phyloP scores from a whole-genome alignment of 2,329 filamentous ascomycete species.

The Aspergillus piperis region DNA sequence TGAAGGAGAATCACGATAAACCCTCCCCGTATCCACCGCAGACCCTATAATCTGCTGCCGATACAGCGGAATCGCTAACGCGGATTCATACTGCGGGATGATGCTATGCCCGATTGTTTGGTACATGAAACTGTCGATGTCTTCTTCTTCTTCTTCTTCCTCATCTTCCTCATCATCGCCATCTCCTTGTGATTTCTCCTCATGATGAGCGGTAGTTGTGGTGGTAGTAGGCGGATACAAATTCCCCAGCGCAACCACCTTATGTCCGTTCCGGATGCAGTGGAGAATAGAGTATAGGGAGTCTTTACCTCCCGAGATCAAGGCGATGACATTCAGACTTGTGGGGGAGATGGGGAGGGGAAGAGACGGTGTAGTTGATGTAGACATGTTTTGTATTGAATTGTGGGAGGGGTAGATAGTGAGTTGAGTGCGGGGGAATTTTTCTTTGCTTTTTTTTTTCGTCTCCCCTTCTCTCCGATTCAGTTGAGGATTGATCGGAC shows the following conservation, averaged over 20 bases:
- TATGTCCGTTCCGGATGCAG: conserved; percentile 82
- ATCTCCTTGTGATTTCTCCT: neutral
- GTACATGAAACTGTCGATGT: conserved; percentile 99
- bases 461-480: too few relatives aligned
- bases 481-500: too few relatives aligned
- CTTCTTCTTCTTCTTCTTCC: conserved; percentile 48
- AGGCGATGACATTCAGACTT: conserved; percentile 73
- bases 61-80: conserved; percentile 80
- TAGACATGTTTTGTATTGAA: neutral
- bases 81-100: conserved; percentile 79
- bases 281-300: conserved; percentile 92
- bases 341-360: conserved; percentile 26
- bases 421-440: neutral
- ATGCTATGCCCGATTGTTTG: conserved; percentile 91
- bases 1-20: conserved; percentile 56
- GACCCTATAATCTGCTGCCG: conserved; percentile 72
- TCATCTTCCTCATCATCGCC: conserved; percentile 17
- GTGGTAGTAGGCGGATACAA: conserved; percentile 69
- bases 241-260: conserved; percentile 85
- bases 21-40: conserved; percentile 69
- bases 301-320: conserved; percentile 96
- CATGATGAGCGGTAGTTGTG: conserved; percentile 7
- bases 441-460: neutral
- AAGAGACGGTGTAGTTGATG: conserved; percentile 13
- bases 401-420: neutral